Conservation (phyloP, 1,139 yeast genomes). For the Debaryomyces coudertii region DNA sequence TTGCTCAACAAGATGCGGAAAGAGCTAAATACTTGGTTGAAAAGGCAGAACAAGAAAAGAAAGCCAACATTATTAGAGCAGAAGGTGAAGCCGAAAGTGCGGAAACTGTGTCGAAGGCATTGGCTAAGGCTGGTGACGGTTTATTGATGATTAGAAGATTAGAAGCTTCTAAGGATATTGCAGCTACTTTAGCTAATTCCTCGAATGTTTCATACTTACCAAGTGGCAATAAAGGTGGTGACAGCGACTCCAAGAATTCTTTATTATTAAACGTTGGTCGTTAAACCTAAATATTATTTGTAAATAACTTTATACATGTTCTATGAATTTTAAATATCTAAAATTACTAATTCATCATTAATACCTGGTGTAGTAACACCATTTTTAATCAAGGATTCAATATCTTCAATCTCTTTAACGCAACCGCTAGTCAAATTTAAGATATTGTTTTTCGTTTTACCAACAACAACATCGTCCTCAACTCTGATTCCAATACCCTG, state of each 20-base stretch:
- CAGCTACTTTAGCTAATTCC: conserved; percentile 79
- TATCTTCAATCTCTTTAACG: conserved; percentile 79
- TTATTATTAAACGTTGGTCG: conserved; percentile 49
- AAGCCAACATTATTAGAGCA: conserved; percentile 92
- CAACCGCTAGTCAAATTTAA: conserved; percentile 74
- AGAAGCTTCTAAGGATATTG: conserved; percentile 96
- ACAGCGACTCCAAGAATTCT: conserved; percentile 31
- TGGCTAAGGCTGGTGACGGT: conserved; percentile 96
- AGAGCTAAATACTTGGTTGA: conserved; percentile 93
- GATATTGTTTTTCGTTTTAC: conserved; percentile 57
- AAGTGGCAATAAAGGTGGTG: conserved; percentile 39
- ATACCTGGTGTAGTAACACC: conserved; percentile 58
- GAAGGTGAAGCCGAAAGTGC: conserved; percentile 99
- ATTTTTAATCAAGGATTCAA: conserved; percentile 62
- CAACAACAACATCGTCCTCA: conserved; percentile 89
- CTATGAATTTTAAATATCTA: conserved; percentile 33
- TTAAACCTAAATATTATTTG: conserved; percentile 15
- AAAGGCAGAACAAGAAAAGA: conserved; percentile 96
- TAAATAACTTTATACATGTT: conserved; percentile 15
- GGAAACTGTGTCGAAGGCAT: conserved; percentile 90
- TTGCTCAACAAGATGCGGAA: conserved; percentile 99
- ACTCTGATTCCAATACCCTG: conserved; percentile 92
- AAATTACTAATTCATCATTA: conserved; percentile 50
- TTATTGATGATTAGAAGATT: conserved; percentile 89
- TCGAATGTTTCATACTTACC: conserved; percentile 94